A percentile compares a stretch with the other conserved stretches of the same genome.
Conservation (phyloP, 345 rosid species). For the Syzygium jambos region DNA sequence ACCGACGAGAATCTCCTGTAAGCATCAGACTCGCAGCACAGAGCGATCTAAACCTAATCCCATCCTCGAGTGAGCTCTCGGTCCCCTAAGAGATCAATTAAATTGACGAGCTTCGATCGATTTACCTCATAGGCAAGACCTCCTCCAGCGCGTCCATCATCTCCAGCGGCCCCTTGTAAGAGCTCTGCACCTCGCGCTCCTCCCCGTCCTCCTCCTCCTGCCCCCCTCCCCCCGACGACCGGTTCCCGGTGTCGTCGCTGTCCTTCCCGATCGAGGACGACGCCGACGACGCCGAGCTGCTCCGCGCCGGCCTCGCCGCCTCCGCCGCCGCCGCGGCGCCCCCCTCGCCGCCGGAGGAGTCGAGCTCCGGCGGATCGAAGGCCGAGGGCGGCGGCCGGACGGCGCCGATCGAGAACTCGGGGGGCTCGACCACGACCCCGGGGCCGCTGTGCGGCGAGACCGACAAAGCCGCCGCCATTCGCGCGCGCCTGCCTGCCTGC, state of each 20-base stretch:
- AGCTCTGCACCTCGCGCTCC: conserved; percentile 55
- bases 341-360: background rate
- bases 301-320: conserved; percentile 1
- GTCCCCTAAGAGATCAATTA: background rate
- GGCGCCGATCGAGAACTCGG: background rate
- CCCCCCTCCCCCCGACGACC: conserved; percentile 27
- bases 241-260: conserved; percentile 28
- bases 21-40: background rate
- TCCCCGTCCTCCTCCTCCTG: conserved; percentile 21
- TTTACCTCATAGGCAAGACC: conserved; percentile 54
- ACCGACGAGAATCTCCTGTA: background rate
- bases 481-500: too few relatives aligned
- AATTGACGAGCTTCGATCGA: background rate
- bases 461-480: background rate
- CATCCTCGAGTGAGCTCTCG: background rate
- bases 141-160: conserved; percentile 56
- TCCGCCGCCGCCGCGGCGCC: conserved; percentile 11
- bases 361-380: background rate
- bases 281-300: conserved; percentile 5
- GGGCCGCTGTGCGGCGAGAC: background rate
- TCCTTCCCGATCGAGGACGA: conserved; percentile 52
- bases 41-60: background rate
- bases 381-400: background rate
- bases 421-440: background rate
- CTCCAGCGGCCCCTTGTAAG: conserved; percentile 38